phyloP scores from a whole-genome alignment of 176 grass and related monocot species.

The Puccinellia tenuiflora region DNA sequence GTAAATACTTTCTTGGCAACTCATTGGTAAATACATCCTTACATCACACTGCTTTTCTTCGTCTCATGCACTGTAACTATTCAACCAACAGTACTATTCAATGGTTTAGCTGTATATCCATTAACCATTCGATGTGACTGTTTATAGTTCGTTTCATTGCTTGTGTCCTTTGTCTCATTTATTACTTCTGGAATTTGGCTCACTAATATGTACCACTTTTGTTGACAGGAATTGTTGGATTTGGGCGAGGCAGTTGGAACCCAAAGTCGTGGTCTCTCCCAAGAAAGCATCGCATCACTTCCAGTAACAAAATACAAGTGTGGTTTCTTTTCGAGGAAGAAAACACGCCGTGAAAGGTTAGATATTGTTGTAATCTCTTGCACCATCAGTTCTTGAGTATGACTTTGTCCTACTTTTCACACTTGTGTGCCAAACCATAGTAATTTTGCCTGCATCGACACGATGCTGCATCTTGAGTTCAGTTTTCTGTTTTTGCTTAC shows the following conservation, averaged over 20 bases:
- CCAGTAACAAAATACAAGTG: conserved; percentile 90
- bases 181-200: conserved; percentile 3
- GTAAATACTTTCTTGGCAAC: background rate
- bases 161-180: background rate
- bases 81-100: background rate
- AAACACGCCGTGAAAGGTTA: conserved; percentile 64
- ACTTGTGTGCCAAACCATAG: background rate
- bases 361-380: conserved; percentile 9
- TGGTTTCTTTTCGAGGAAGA: conserved; percentile 87
- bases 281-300: conserved; percentile 82
- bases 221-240: conserved; percentile 82
- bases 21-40: background rate
- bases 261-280: conserved; percentile 79
- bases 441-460: background rate
- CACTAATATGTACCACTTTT: conserved; percentile 7
- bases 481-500: background rate
- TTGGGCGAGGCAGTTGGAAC: conserved; percentile 93
- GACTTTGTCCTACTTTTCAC: background rate
- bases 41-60: background rate
- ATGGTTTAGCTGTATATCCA: background rate
- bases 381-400: background rate
- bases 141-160: conserved; percentile 3
- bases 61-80: background rate
- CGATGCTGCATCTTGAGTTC: background rate
- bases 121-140: background rate